Evolutionary conservation across 768 basidiomycete species (phyloP), one percentile per base, ranked within the genome.

Genomic region (Chalciporus pseudorubinellus): DNA sequence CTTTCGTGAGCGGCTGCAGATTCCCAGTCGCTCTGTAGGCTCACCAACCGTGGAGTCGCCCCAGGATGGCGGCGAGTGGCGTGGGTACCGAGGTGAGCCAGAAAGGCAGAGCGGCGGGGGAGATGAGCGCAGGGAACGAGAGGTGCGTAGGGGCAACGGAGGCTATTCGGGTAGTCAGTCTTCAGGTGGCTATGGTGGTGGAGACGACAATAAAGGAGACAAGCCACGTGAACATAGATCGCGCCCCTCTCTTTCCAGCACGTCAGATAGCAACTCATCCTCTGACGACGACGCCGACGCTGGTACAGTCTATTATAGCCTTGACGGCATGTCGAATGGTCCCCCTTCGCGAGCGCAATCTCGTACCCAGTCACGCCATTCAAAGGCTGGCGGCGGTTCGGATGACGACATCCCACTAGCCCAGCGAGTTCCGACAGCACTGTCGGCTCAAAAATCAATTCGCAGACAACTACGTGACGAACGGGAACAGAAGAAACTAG

Each of bases 361-460:
- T n/a, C 55, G 59, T 16, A 50, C 54, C 13, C 59, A 48, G 39
- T 60, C 61, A 48, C 65, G 50, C 41, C 53, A 40, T 50, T 56
- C 61, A 44, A 59, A 40, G 49, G 10, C 56, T 24, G 67, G 56
- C 44, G 64, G 66, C 28, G 70, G 69, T 26, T 75, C 78, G 34
- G 84, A 89, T 48, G 92, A 95, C 64, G 87, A 95, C 59, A 74
- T 92, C 1, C 93, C 93, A 1, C 77, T 95, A 14, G 93, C 92
- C 3, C 83, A 81, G 56, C 77, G 84, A 26, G 90, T 92, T 48
- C 93, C 92, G 4, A 85, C 84, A 1, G 93, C 93, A 4, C 70
- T 95, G 51, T 79, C 76, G 3, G 92, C 91, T 10, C 93, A 95
- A 61, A 83, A 81, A 59, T 84, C 86, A 6, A 89, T 95, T 48